phyloP scores from a whole-genome alignment of 306 rosid genomes.

The Casuarina cunninghamiana region DNA sequence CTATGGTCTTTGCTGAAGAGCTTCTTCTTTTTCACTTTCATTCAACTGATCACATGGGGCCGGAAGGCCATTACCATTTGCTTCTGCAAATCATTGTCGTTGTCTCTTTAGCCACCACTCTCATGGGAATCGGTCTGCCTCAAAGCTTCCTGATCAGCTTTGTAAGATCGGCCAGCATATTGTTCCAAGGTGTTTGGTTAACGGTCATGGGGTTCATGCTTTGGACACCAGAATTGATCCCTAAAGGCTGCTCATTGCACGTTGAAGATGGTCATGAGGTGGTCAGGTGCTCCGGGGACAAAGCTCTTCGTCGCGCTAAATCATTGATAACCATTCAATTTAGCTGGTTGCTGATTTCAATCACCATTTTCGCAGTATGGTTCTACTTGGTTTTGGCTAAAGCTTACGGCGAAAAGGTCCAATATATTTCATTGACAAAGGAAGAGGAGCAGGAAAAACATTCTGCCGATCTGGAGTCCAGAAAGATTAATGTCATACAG shows the following conservation, averaged over 20 bases:
- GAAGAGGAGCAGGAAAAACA: conserved; percentile 37
- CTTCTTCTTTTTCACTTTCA: conserved; percentile 77
- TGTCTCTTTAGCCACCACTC: conserved; percentile 46
- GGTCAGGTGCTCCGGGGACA: conserved; percentile 44
- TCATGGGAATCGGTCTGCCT: conserved; percentile 52
- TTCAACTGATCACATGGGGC: conserved; percentile 77
- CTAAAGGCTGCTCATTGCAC: conserved; percentile 69
- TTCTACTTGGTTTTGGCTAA: conserved; percentile 47
- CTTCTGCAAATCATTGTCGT: conserved; percentile 48
- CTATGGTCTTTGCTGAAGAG: conserved; percentile 63
- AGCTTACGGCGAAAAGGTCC: conserved; percentile 31
- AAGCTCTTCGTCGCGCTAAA: conserved; percentile 54
- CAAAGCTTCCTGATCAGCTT: conserved; percentile 59
- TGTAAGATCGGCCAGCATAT: conserved; percentile 54
- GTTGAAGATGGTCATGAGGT: conserved; percentile 59
- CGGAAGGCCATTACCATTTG: conserved; percentile 80
- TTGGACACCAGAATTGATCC: conserved; percentile 60
- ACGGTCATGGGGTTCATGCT: conserved; percentile 62
- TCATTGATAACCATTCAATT: conserved; percentile 63
- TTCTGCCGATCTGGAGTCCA: conserved; percentile 54
- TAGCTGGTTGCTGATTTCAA: conserved; percentile 60
- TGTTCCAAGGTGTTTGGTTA: conserved; percentile 77
- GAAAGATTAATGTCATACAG: conserved; percentile 22
- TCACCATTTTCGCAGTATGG: conserved; percentile 40
- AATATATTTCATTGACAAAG: conserved; percentile 44